These are phyloP conservation scores for Fennellomyces sp. DNA, from an alignment of 371 early-diverging fungal genomes.

Conservation along the genomic window DNA sequence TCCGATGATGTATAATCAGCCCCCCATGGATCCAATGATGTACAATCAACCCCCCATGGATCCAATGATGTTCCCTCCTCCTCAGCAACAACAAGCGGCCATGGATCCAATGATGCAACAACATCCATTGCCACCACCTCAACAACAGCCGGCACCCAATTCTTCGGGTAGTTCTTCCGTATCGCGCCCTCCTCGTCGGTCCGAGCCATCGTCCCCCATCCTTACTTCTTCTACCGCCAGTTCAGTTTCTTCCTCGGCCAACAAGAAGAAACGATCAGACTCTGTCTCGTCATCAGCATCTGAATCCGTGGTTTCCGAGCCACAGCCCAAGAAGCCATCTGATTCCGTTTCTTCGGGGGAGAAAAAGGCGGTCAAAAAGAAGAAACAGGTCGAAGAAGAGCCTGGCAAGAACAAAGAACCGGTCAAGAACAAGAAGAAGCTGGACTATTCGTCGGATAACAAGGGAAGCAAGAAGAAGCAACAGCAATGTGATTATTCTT, in stretches of 20 bases:
- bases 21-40: conserved; percentile 1
- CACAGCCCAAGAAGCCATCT: background rate
- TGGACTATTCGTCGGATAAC: background rate
- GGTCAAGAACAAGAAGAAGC: background rate
- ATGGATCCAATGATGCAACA: background rate
- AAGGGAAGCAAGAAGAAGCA: too few relatives aligned
- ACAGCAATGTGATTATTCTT: too few relatives aligned
- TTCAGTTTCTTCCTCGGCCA: background rate
- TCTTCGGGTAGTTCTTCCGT: conserved; percentile 2
- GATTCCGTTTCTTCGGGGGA: too few relatives aligned
- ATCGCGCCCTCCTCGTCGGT: background rate
- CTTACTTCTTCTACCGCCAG: conserved; percentile 1
- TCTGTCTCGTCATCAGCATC: background rate
- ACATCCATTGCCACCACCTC: background rate
- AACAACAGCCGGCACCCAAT: background rate
- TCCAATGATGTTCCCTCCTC: background rate
- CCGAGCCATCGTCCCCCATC: conserved; percentile 6
- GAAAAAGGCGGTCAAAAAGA: too few relatives aligned
- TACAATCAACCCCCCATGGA: background rate
- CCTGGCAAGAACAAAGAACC: background rate
- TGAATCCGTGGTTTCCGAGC: background rate
- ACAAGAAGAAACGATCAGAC: background rate
- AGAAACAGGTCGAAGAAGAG: background rate
- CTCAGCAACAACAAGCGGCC: background rate
- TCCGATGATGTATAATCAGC: conserved; percentile 2